These are phyloP conservation scores for Gaultheria prostrata DNA, from an alignment of 148 eudicot species.

Conservation along the genomic window DNA sequence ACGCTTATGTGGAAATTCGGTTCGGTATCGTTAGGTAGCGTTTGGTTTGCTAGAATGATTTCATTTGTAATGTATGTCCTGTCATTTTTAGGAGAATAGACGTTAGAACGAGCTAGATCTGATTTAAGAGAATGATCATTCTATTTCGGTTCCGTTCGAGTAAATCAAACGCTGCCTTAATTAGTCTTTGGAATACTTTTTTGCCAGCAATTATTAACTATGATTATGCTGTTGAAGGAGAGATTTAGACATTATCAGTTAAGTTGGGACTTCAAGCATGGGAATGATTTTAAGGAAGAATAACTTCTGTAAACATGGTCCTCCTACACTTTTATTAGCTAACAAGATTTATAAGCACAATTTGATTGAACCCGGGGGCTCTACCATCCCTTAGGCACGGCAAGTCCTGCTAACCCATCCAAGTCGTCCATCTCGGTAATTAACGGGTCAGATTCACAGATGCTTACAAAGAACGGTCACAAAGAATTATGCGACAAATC, in stretches of 20 bases:
- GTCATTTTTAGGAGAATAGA: neutral
- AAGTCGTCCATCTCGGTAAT: too few species aligned
- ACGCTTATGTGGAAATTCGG: neutral
- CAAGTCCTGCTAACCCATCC: too few species aligned
- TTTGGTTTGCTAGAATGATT: neutral
- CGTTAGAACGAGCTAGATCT: neutral
- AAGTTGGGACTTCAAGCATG: neutral
- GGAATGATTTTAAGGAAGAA: neutral
- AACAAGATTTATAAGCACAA: too few species aligned
- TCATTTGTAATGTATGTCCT: neutral
- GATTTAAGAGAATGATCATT: neutral
- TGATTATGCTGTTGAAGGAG: conserved; percentile 1
- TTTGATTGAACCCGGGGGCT: too few species aligned
- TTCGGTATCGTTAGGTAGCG: neutral
- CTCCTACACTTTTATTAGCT: neutral
- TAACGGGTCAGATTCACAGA: too few species aligned
- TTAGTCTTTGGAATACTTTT: neutral
- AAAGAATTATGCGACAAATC: neutral
- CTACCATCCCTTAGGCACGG: too few species aligned
- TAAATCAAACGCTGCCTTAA: neutral
- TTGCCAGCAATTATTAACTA: neutral
- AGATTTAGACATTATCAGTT: neutral
- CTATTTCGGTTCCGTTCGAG: neutral
- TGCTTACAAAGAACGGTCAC: too few species aligned
- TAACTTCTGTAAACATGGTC: neutral